These are phyloP conservation scores for Isabelozyma rhagii DNA, from an alignment of 805 yeast genomes.

Conservation along the genomic window DNA sequence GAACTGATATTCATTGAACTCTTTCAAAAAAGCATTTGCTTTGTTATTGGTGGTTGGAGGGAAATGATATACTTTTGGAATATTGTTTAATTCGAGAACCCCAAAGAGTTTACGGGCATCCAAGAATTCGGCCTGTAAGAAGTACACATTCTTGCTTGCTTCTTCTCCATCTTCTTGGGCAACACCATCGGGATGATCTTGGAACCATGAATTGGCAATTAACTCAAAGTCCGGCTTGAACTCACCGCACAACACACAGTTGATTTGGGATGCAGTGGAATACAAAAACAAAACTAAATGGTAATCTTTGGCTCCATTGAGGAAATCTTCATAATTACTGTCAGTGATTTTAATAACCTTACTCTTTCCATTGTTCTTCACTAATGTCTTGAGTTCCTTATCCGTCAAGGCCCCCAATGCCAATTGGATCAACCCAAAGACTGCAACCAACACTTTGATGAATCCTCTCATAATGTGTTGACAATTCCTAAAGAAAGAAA, in stretches of 20 bases:
- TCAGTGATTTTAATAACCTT: constrained; percentile 47
- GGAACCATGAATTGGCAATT: constrained; percentile 56
- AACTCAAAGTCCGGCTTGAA: constrained; percentile 62
- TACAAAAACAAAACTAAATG: constrained; percentile 67
- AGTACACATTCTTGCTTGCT: constrained; percentile 45
- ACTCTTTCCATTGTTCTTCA: constrained; percentile 12
- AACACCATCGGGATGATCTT: constrained; percentile 50
- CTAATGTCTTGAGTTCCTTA: constrained; percentile 17
- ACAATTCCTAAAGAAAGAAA: background rate
- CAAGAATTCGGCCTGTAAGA: constrained; percentile 71
- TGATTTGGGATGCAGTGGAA: constrained; percentile 68
- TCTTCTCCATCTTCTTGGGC: constrained; percentile 37
- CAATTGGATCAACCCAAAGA: constrained; percentile 7
- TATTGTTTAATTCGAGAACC: constrained; percentile 57
- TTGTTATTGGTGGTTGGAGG: constrained; percentile 44
- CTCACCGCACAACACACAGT: constrained; percentile 71
- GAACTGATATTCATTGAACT: constrained; percentile 43
- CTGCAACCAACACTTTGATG: background rate
- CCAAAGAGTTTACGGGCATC: constrained; percentile 53
- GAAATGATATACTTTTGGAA: constrained; percentile 72
- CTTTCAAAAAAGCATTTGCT: constrained; percentile 22
- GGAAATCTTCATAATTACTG: constrained; percentile 51
- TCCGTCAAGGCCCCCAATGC: constrained; percentile 21
- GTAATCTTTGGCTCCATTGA: constrained; percentile 67
- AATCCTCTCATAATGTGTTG: background rate